Conservation (phyloP, 768 basidiomycete genomes). For the Amanita molliuscula region DNA sequence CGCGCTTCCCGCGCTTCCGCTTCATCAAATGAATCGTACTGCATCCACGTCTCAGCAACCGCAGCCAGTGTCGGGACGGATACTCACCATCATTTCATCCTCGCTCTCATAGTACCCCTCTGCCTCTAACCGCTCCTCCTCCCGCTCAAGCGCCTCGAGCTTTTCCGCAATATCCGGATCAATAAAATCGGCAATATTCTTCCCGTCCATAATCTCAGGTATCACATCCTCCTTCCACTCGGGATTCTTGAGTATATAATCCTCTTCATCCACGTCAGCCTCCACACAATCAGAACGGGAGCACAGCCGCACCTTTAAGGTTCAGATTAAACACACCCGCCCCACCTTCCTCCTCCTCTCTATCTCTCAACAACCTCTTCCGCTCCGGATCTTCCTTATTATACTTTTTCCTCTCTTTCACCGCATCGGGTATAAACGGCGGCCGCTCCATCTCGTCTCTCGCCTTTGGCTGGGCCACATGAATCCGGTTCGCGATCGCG, state of each 20-base stretch:
- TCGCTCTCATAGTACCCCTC: constrained; percentile 95
- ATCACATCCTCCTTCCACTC: constrained; percentile 95
- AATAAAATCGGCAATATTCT: constrained; percentile 98
- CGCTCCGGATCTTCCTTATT: constrained; percentile 83
- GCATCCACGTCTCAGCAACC: constrained; percentile 11
- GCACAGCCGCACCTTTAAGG: constrained; percentile 59
- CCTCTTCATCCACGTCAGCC: constrained; percentile 40
- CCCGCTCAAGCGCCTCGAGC: constrained; percentile 92
- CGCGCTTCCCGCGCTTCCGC: constrained; percentile 60
- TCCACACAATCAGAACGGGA: not conserved
- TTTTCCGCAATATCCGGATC: constrained; percentile 96
- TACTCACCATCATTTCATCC: constrained; percentile 64
- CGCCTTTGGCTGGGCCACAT: constrained; percentile 86
- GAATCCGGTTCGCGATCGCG: constrained; percentile 87
- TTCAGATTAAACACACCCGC: constrained; percentile 90
- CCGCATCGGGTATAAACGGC: constrained; percentile 82
- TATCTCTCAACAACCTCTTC: constrained; percentile 62
- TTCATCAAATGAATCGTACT: constrained; percentile 68
- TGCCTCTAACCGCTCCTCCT: constrained; percentile 88
- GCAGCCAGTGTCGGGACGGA: not conserved
- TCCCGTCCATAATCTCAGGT: constrained; percentile 99
- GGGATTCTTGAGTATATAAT: constrained; percentile 80
- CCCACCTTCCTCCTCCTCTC: constrained; percentile 80
- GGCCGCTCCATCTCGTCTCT: constrained; percentile 84
- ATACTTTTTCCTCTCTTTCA: constrained; percentile 71